These are phyloP conservation scores for Phytophthora sp. DNA, from an alignment of 352 stramenopile genomes.

Conservation along the genomic window DNA sequence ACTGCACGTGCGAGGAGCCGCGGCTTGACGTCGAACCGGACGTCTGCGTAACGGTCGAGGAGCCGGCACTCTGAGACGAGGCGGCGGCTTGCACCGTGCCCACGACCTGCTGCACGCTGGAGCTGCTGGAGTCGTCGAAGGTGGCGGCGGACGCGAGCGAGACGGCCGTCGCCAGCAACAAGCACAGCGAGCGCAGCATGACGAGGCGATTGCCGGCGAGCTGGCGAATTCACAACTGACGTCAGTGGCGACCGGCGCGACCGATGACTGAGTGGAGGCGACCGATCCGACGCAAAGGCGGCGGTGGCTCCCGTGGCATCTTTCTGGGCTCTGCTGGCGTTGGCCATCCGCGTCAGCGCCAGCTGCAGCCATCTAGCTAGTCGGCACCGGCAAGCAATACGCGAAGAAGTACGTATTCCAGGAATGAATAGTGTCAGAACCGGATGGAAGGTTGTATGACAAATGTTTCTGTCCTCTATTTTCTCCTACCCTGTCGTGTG, in stretches of 20 bases:
- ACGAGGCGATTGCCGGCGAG: not conserved
- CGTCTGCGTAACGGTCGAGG: constrained; percentile 1
- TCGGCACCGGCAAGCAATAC: too few species aligned
- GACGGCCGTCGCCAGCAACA: constrained; percentile 5
- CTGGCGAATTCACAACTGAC: constrained; percentile 19
- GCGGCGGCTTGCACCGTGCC: constrained; percentile 14
- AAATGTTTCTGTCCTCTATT: too few species aligned
- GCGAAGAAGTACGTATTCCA: too few species aligned
- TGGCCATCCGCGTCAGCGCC: constrained; percentile 1
- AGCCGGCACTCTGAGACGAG: not conserved
- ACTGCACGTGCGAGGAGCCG: constrained; percentile 51
- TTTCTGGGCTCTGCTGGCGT: constrained; percentile 10
- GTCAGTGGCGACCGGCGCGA: not conserved
- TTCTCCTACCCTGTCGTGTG: too few species aligned
- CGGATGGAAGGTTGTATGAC: too few species aligned
- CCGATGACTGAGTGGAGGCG: constrained; percentile 4
- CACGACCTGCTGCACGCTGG: constrained; percentile 11
- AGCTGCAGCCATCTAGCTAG: constrained; percentile 15
- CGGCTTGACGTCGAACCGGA: constrained; percentile 10
- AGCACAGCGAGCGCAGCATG: constrained; percentile 24
- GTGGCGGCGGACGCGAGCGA: constrained; percentile 4
- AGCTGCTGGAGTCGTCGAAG: constrained; percentile 20
- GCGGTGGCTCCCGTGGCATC: constrained; percentile 7
- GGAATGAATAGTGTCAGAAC: too few species aligned
- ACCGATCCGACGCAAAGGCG: not conserved